phyloP scores from a whole-genome alignment of 306 rosid species.

The Ceratonia siliqua region DNA sequence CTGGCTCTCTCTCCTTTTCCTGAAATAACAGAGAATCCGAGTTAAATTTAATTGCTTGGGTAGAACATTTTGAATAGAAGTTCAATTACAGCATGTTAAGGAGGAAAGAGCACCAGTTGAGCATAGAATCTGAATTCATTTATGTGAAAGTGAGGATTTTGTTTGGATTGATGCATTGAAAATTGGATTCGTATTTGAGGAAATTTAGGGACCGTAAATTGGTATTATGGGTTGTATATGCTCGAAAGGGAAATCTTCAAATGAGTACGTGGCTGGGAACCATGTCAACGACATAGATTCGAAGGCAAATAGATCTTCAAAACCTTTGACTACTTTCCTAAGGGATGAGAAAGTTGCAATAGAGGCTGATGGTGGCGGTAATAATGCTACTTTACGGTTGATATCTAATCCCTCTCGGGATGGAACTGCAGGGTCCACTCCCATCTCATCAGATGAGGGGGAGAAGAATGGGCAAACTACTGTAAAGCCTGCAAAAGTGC shows the following conservation, averaged over 20 bases:
- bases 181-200: neutral
- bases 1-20: constrained; percentile 19
- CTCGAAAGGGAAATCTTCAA: constrained; percentile 45
- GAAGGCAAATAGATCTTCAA: constrained; percentile 39
- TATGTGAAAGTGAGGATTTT: neutral
- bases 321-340: constrained; percentile 32
- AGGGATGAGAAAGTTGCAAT: constrained; percentile 41
- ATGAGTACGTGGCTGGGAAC: constrained; percentile 41
- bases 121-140: neutral
- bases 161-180: neutral
- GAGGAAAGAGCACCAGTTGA: neutral
- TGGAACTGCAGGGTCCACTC: constrained; percentile 40
- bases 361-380: constrained; percentile 40
- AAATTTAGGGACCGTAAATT: constrained; percentile 11
- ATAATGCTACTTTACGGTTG: constrained; percentile 48
- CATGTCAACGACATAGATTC: constrained; percentile 37
- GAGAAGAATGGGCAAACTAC: constrained; percentile 35
- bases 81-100: neutral
- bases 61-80: no score
- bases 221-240: constrained; percentile 62
- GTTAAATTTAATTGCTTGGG: neutral
- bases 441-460: constrained; percentile 45
- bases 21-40: neutral
- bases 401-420: constrained; percentile 37
- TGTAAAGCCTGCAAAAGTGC: constrained; percentile 40